Percentiles rank a stretch among this genome's conserved stretches.
These are phyloP conservation scores for Nemania abortiva DNA, from an alignment of 2,329 filamentous ascomycete species.

Conservation along the genomic window DNA sequence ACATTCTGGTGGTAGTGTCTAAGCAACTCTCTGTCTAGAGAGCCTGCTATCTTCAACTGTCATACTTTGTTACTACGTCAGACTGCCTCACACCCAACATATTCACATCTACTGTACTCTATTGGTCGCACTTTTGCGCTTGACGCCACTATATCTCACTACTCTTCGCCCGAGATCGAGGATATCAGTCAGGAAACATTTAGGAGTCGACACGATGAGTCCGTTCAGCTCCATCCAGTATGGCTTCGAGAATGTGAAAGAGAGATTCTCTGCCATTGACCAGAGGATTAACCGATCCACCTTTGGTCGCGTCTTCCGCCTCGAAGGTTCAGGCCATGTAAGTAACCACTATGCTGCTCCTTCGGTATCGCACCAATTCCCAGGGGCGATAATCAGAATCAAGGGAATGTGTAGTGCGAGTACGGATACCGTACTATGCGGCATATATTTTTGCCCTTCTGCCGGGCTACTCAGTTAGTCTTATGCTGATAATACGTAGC, in stretches of 20 bases:
- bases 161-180: background rate
- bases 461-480: background rate
- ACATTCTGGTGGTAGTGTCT: background rate
- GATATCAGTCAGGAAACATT: background rate
- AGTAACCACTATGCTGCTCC: conserved; percentile 47
- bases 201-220: conserved; percentile 26
- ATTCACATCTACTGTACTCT: background rate
- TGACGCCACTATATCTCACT: background rate
- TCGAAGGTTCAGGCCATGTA: conserved; percentile 75
- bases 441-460: background rate
- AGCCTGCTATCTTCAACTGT: conserved; percentile 10
- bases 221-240: conserved; percentile 29
- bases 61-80: background rate
- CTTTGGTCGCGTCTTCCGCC: conserved; percentile 69
- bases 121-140: background rate
- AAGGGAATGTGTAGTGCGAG: background rate
- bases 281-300: conserved; percentile 53
- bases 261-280: conserved; percentile 45
- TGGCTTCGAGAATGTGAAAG: conserved; percentile 37
- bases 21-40: background rate
- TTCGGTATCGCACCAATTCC: background rate
- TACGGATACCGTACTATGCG: background rate
- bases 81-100: background rate
- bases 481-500: conserved; percentile 58
- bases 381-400: background rate